Evolutionary conservation across 257 asterid species (phyloP), one percentile per base, ranked within the genome.

Genomic region (Scutellaria baicalensis): DNA sequence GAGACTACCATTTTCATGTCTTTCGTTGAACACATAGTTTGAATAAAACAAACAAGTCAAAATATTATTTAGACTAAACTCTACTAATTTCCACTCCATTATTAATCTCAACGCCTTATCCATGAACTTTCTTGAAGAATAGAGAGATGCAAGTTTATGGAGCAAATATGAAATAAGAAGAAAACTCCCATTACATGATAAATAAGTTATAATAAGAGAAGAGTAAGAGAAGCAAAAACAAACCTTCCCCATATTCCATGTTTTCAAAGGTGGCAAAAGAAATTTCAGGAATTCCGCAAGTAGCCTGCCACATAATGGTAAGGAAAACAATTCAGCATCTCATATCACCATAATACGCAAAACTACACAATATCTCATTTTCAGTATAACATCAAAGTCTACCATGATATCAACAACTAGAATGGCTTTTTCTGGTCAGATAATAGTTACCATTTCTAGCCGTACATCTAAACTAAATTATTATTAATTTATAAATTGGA

Each of bases 181-280:
- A 36, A 8, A 72, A 54, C 31, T 14, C 13, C 20, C 49, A 7
- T 42, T 52, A 59, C 67, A 74, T 47, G 60, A 57, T 17, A 74
- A 21, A 59, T 9, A 56, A 75, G 55, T 18, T 69, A 50, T 39
- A 47, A 45, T 51, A 57, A 77, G 33, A 64, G 69, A 51, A 71
- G 63, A 14, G 10, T 57, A 72, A 47, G 56, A 61, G 52, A 69
- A 67, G 68, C 33, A 77, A 75, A 61, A 11, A 78, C 88, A 56
- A 35, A 93, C 98, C 95, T 78, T 93, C 98, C 68, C 98, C 98
- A 71, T 85, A 93, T 77, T 93, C 98, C 98, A 93, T 93, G 81
- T 93, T 93, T 79, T 93, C 98, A 75, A 90, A 93, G 78, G 98
- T 93, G 33, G 97, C 75, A 75, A 82, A 82, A 52, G 98, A 86